Evolutionary conservation across 257 asterid species (phyloP), one percentile per base, ranked within the genome.

Genomic region (Capsicum baccatum): DNA sequence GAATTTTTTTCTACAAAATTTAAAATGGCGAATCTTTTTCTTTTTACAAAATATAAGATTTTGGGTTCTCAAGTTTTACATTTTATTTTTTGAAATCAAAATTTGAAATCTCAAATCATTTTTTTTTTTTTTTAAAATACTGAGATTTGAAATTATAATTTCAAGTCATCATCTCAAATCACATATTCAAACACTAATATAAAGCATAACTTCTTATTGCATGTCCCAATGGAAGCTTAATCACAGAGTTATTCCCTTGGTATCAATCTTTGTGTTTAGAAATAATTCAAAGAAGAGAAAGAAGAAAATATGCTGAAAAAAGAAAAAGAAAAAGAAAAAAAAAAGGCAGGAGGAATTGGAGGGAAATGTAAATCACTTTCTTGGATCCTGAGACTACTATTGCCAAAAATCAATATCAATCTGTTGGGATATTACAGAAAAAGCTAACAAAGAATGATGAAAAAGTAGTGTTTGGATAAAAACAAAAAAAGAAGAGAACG

Each of bases 371-470:
- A 88, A 80, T 83, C 55, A 85, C 95, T 94, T 91, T 93, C 91
- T 92, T 74, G 94, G 96, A 94, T 94, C 98, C 92, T 89, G 93
- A 78, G 50, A 78, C 15, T 78, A 74, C 21, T 50, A 84, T 68
- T 85, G 71, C 80, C 86, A 84, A 73, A 91, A 85, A 83, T 78
- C 59, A 52, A 74, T 83, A 84, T 63, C 59, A 83, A 59, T 83
- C 79, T 80, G 87, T 79, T 80, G 86, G 84, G 78, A 85, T 85
- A 85, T 91, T 91, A 90, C 92, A 88, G 91, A 87, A 91, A 92
- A 92, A 86, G 92, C 86, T 83, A 84, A 86, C 85, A 87, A 90
- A 57, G 92, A 92, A 93, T 91, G 90, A 92, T 94, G 93, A 91
- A 90, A 76, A 92, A 92, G 92, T 86, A 62, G 14, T 54, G 50